Evolutionary conservation across 2,329 filamentous ascomycete species (phyloP), one percentile per base, ranked within the genome.

Genomic region (Aspergillus sp.): DNA sequence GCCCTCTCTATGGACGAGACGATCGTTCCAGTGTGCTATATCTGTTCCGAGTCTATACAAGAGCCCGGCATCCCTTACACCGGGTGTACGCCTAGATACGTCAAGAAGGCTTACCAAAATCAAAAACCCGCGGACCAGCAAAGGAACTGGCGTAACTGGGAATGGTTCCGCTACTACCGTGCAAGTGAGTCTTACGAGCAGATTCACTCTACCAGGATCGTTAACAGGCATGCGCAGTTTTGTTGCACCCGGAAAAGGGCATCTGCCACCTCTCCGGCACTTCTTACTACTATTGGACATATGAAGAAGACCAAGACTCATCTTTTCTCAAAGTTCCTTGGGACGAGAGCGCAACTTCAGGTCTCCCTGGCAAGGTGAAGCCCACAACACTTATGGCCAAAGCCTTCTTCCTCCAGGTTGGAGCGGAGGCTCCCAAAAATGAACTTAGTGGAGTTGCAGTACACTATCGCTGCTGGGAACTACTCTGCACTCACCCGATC

Each of bases 211-310:
- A 2, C 31, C 4, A 38, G 13, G 13, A 5, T 31, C 9, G 30
- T 43, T 55, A 25, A 55, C 25, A 25, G 9, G 4, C 22, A 46
- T 17, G n/a, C 11, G 17, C 19, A 59, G 57, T 59, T 25, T 49
- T 59, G 13, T 48, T 54, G 34, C 57, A 54, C 43, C 57, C 25
- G 17, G 17, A 19, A 25, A 54, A 59, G n/a, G 19, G 9, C 41
- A 34, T 53, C 4, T 59, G 57, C 41, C 57, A 31, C n/a, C 43
- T 59, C 4, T 59, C 57, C 4, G 57, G 57, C 30, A 47, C 53
- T 41, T 47, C 50, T 22, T 49, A 11, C 19, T 49, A 34, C 4
- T 23, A 19, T 43, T 28, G 2, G 3, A 25, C 3, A 49, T 19
- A 28, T 28, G 4, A 28, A 7, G 25, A 28, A 6, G 57, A 59